Percentiles rank a stretch among this genome's conserved stretches.
phyloP scores from a whole-genome alignment of 208 protist species.

The Plasmodiophora brassicae region DNA sequence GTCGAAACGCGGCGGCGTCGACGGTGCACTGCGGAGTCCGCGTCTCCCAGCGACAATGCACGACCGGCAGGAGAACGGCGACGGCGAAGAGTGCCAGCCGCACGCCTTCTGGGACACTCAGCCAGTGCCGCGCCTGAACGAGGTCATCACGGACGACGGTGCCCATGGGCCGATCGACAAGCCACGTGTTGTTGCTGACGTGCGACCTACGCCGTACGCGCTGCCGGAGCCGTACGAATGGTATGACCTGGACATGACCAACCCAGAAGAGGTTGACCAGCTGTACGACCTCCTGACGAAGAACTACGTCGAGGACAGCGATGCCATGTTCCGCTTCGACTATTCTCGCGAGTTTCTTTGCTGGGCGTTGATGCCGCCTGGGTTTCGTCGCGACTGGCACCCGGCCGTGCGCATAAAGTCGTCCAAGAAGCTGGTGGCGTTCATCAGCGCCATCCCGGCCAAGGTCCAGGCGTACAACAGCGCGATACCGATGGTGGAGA shows the following conservation, averaged over 20 bases:
- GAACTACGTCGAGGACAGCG: constrained; percentile 97
- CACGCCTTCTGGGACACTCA: constrained; percentile 52
- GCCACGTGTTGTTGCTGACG: constrained; percentile 54
- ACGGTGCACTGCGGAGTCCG: too few species aligned
- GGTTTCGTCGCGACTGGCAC: constrained; percentile 88
- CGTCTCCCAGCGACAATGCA: too few species aligned
- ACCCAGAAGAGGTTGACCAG: constrained; percentile 51
- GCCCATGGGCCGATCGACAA: neutral
- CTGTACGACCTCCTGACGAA: constrained; percentile 77
- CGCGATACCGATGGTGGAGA: constrained; percentile 81
- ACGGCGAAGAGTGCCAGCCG: neutral
- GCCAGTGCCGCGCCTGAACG: constrained; percentile 37
- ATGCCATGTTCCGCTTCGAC: constrained; percentile 75
- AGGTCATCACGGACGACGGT: neutral
- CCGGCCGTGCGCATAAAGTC: constrained; percentile 80
- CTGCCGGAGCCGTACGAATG: constrained; percentile 87
- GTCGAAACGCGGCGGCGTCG: too few species aligned
- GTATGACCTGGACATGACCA: constrained; percentile 77
- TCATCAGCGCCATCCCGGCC: constrained; percentile 92
- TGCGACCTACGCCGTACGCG: constrained; percentile 75
- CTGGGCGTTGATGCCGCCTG: constrained; percentile 91
- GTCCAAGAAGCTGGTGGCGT: constrained; percentile 81
- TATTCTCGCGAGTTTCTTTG: constrained; percentile 93
- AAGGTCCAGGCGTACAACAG: constrained; percentile 55
- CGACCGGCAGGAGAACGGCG: neutral